A percentile compares a stretch with the other conserved stretches of the same genome.
These are phyloP conservation scores for Phytophthora hybrid DNA, from an alignment of 352 stramenopile species.

Conservation along the genomic window DNA sequence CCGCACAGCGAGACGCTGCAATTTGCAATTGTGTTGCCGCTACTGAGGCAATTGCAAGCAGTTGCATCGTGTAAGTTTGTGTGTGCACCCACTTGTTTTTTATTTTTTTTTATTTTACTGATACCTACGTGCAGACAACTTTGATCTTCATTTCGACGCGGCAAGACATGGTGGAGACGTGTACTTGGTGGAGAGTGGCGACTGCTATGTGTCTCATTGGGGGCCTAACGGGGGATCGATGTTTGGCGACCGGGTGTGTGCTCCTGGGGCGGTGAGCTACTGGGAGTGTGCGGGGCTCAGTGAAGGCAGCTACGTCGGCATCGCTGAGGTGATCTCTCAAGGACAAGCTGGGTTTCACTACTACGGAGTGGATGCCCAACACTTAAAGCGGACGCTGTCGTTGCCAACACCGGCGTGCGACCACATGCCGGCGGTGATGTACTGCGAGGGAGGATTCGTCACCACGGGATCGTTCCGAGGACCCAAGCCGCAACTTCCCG, in stretches of 20 bases:
- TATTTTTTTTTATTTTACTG: slow-evolving; percentile 1
- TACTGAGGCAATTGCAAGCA: slow-evolving; percentile 61
- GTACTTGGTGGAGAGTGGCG: slow-evolving; percentile 48
- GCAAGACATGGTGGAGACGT: slow-evolving; percentile 51
- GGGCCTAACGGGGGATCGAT: slow-evolving; percentile 54
- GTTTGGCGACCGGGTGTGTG: slow-evolving; percentile 58
- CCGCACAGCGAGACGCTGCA: slow-evolving; percentile 41
- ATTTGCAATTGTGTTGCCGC: slow-evolving; percentile 45
- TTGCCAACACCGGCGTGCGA: slow-evolving; percentile 65
- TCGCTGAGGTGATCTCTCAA: slow-evolving; percentile 48
- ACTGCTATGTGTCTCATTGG: slow-evolving; percentile 54
- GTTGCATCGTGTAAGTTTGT: slow-evolving; percentile 57
- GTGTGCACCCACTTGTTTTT: neutral
- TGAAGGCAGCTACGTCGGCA: slow-evolving; percentile 66
- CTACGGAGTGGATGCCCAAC: slow-evolving; percentile 52
- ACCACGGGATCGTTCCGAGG: slow-evolving; percentile 74
- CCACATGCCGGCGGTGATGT: slow-evolving; percentile 80
- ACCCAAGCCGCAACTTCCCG: slow-evolving; percentile 54
- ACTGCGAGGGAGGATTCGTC: slow-evolving; percentile 71
- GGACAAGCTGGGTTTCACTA: slow-evolving; percentile 47
- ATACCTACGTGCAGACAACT: slow-evolving; percentile 42
- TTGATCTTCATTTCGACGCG: slow-evolving; percentile 59
- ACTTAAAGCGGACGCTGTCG: slow-evolving; percentile 55
- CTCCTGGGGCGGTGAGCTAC: slow-evolving; percentile 58
- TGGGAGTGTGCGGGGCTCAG: slow-evolving; percentile 75